Percentiles rank a stretch among this genome's conserved stretches.
phyloP scores from a whole-genome alignment of 2,329 filamentous ascomycete species.

The Pestalotiopsis sp. region DNA sequence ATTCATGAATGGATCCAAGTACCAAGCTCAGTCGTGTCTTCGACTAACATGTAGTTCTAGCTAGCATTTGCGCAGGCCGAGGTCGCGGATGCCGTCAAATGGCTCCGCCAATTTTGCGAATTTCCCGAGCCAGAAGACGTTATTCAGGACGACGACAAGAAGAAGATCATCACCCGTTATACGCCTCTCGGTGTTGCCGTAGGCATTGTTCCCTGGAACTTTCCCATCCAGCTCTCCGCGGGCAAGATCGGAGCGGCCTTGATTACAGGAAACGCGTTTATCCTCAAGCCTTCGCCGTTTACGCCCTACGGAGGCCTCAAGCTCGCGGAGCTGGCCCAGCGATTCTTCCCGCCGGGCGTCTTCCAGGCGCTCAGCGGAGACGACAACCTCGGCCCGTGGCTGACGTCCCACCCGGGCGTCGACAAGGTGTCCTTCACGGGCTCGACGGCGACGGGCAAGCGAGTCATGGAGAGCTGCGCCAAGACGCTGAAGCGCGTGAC shows the following conservation, averaged over 20 bases:
- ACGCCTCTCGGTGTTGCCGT: slow-evolving; percentile 49
- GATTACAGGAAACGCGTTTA: slow-evolving; percentile 53
- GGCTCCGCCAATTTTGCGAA: background rate
- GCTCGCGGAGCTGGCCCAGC: slow-evolving; percentile 48
- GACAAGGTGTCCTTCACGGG: slow-evolving; percentile 61
- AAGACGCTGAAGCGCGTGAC: slow-evolving; percentile 55
- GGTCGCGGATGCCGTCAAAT: slow-evolving; percentile 11
- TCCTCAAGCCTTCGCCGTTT: slow-evolving; percentile 59
- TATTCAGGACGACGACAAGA: slow-evolving; percentile 42
- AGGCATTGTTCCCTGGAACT: slow-evolving; percentile 64
- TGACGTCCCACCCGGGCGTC: slow-evolving; percentile 55
- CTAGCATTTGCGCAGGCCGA: slow-evolving; percentile 22
- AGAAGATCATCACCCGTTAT: slow-evolving; percentile 41
- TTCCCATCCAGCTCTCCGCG: slow-evolving; percentile 45
- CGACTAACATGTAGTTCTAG: slow-evolving; percentile 12
- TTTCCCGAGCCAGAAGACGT: slow-evolving; percentile 36
- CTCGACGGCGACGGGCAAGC: slow-evolving; percentile 49
- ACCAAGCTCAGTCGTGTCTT: background rate
- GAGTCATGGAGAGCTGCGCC: slow-evolving; percentile 48
- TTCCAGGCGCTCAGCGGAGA: slow-evolving; percentile 56
- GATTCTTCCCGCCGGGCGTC: slow-evolving; percentile 54
- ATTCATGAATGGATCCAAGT: background rate
- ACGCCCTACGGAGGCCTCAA: slow-evolving; percentile 54
- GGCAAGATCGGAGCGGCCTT: slow-evolving; percentile 53
- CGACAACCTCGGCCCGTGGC: slow-evolving; percentile 51